Percentiles rank a stretch among this genome's conserved stretches.
These are phyloP conservation scores for Arthroderma sp. DNA, from an alignment of 2,329 filamentous ascomycete genomes.

Conservation along the genomic window DNA sequence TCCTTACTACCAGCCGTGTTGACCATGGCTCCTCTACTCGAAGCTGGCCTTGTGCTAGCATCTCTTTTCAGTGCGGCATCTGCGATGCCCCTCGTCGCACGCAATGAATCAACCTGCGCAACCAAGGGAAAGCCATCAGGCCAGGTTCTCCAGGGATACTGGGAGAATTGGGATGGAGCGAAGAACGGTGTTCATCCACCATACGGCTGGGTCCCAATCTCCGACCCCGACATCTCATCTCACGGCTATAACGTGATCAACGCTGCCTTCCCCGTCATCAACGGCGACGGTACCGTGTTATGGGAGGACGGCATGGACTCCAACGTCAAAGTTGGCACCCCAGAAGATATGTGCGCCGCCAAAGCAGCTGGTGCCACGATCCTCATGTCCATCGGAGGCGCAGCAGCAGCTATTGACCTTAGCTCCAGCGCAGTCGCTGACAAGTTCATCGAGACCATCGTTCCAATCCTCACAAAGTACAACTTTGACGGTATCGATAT, in stretches of 20 bases:
- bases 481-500: background rate
- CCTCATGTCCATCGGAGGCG: background rate
- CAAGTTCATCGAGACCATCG: background rate
- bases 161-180: background rate
- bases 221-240: background rate
- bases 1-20: background rate
- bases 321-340: background rate
- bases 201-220: background rate
- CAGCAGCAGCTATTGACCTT: background rate
- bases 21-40: background rate
- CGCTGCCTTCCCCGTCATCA: background rate
- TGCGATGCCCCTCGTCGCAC: background rate
- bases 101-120: background rate
- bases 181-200: background rate
- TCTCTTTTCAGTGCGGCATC: background rate
- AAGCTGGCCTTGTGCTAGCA: background rate
- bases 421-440: background rate
- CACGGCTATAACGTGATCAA: background rate
- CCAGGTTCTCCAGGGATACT: background rate
- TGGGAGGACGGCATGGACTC: background rate
- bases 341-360: background rate
- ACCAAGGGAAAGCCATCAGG: background rate
- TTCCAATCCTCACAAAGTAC: background rate
- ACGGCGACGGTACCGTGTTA: background rate
- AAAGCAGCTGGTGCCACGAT: background rate